phyloP scores from a whole-genome alignment of 176 grass and related monocot genomes.

The Alloteropsis semialata region DNA sequence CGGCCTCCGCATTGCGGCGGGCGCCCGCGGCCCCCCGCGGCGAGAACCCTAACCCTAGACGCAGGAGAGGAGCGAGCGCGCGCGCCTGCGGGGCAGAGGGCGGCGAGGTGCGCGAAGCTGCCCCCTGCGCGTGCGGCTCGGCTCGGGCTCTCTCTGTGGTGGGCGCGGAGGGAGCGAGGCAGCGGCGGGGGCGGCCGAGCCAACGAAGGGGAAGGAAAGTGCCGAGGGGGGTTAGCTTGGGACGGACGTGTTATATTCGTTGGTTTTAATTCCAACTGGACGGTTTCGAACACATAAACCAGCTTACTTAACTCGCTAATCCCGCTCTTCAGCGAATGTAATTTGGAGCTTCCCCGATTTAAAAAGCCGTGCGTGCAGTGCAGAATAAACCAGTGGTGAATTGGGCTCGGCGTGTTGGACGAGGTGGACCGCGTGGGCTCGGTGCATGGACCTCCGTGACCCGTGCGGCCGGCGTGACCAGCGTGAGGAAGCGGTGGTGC shows the following conservation, averaged over 20 bases:
- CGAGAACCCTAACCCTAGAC: constrained; percentile 54
- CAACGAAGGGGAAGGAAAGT: background rate
- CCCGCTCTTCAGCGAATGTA: background rate
- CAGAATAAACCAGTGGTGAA: background rate
- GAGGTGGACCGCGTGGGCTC: background rate
- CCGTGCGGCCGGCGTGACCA: no score
- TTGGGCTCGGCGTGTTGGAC: background rate
- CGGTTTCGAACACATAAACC: background rate
- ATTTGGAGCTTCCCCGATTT: background rate
- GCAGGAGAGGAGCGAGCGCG: background rate
- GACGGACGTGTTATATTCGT: background rate
- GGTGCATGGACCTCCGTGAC: background rate
- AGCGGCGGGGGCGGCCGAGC: constrained; percentile 19
- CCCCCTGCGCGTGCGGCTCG: background rate
- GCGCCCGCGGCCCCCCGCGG: background rate
- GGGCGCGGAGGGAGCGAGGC: constrained; percentile 21
- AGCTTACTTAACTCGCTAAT: background rate
- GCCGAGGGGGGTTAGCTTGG: background rate
- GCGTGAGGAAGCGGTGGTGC: background rate
- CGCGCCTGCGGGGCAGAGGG: background rate
- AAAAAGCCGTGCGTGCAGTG: background rate
- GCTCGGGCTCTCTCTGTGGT: background rate
- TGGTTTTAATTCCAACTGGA: background rate
- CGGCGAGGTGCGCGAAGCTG: background rate
- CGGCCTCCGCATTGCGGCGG: constrained; percentile 59